Evolutionary conservation across 495 filamentous ascomycete species (phyloP), one percentile per base, ranked within the genome.

Genomic region (Viridothelium virens): DNA sequence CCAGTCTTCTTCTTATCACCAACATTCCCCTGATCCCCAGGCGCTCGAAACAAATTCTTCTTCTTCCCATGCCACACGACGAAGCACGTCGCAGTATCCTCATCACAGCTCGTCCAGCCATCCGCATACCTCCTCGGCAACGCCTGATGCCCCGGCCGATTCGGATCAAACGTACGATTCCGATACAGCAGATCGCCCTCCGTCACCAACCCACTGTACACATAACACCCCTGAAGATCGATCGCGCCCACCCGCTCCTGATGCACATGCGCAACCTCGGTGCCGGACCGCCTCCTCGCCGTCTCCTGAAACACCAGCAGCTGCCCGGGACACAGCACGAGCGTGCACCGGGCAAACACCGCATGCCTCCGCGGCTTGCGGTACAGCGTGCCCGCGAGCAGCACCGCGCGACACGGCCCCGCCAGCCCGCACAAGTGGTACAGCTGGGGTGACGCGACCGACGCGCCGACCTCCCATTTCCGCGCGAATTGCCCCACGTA

Each of bases 401-500:
- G 71, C 65, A 91, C 86, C 18, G 85, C 77, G 47, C 88, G 83
- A 68, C 88, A 91, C 39, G 25, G 25, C 25, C 81, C 82, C 12
- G 84, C 79, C 18, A 90, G 78, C 10, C 82, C 79, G 73, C 88
- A 91, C 74, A 90, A 82, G 69, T 91, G 87, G 74, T 89, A 89
- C 25, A 91, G 72, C 48, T 84, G 77, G 12, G 87, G 82, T 2
- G 83, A 88, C 31, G 88, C 86, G 65, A 82, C 80, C 1, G 86
- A 83, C 66, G 85, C 79, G 36, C 80, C 84, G 37, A 91, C 87
- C 71, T 91, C 88, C 88, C 88, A 91, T 67, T 90, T 90, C 56
- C 78, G 75, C 0, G 85, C 87, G 70, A 85, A 88, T 69, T 89
- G 86, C 11, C 88, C 88, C 25, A 91, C 72, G 39, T 82, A 74